Base-by-base conservation (phyloP, 257 asterid genomes). In the Solanum sparsipilum region DNA sequence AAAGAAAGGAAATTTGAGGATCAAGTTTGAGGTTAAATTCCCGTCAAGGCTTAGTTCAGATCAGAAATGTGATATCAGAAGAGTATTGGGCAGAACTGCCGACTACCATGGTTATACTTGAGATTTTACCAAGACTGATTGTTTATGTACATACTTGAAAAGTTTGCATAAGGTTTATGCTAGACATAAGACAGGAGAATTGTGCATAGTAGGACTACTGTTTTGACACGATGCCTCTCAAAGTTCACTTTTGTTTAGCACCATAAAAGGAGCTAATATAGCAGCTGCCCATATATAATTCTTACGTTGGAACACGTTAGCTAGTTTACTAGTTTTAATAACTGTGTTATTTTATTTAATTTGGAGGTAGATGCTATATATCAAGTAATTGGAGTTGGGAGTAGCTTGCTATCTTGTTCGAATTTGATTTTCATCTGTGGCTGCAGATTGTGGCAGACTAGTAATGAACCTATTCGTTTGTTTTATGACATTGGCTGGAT, bases 11-110 rank as follows among this genome's bases (percentile, higher is more conserved):
- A 74, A 74, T 27, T 75, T 86, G 74, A 75, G 85, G 85, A 75
- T 86, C 75, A 56, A 86, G 76, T 75, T 86, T 52, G 84, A 74
- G 12, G 68, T 86, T 27, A 75, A 86, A 31, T 86, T 86, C 72
- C 88, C 88, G 1, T 63, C 85, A 8, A 86, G 88, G 72, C 88
- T 86, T 36, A 75, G 74, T 18, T 23, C 88, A 58, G 88, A 86
- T 35, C 88, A 86, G 56, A 86, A 86, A 73, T 25, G 39, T 74
- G 85, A 75, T 52, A 34, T 86, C 35, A 86, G 46, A 84, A 84
- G 76, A 68, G 74, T 84, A 36, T 39, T 84, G 60, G 78, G 87
- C 58, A 84, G 78, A 65, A 36, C 60, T 60, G n/a, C 58, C 18
- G 58, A 84, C 32, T 63, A 63, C 35, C 63, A 78, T 20, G 12